These are phyloP conservation scores for Musa itinerans DNA, from an alignment of 176 grass and related monocot species.

Conservation along the genomic window DNA sequence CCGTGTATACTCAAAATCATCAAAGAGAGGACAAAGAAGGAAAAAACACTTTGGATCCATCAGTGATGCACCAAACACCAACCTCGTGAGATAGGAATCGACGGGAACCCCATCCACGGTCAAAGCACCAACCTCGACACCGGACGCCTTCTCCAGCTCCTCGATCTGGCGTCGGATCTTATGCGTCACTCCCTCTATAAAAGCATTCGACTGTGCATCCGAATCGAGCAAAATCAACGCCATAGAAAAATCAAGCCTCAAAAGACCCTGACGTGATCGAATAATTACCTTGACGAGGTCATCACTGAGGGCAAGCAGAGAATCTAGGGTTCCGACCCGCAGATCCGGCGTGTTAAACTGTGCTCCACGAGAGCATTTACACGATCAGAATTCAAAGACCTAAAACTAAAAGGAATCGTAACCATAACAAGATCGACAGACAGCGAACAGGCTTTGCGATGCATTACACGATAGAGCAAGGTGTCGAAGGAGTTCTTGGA, in stretches of 20 bases:
- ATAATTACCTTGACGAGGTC: constrained; percentile 70
- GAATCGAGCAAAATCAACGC: neutral
- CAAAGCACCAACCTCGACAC: constrained; percentile 39
- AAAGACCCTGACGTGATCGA: neutral
- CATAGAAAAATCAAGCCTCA: neutral
- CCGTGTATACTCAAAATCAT: neutral
- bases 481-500: constrained; percentile 89
- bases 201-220: constrained; percentile 59
- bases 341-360: constrained; percentile 81
- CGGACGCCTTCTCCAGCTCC: constrained; percentile 66
- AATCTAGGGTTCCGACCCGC: constrained; percentile 86
- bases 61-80: neutral
- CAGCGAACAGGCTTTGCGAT: neutral
- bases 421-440: neutral
- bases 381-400: neutral
- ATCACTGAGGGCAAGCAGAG: constrained; percentile 92
- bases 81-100: constrained; percentile 91
- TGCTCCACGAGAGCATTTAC: neutral
- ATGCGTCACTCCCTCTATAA: constrained; percentile 84
- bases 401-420: neutral
- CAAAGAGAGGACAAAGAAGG: neutral
- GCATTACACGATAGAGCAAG: constrained; percentile 77
- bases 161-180: constrained; percentile 98
- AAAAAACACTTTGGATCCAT: neutral
- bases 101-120: constrained; percentile 91